Conservation (phyloP, 2,329 filamentous ascomycete genomes). For the Didymella sp. region DNA sequence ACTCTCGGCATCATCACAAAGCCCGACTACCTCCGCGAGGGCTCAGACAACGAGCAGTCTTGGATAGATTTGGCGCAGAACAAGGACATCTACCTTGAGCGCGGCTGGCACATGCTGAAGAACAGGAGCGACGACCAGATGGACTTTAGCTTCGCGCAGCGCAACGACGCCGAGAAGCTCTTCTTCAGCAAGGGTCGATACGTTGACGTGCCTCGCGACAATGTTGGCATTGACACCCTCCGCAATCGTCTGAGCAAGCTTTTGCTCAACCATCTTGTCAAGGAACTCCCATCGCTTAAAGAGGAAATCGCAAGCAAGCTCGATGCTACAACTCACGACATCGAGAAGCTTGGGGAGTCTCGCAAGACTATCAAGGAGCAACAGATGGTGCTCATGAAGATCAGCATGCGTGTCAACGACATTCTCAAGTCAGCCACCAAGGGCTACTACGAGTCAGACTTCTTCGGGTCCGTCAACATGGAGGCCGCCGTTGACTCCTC, state of each 20-base stretch:
- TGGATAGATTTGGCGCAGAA: slow-evolving; percentile 53
- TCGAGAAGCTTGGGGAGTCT: neutral
- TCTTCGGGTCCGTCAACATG: neutral
- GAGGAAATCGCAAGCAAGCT: neutral
- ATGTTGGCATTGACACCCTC: neutral
- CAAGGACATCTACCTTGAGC: slow-evolving; percentile 49
- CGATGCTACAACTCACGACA: neutral
- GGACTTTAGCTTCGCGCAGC: neutral
- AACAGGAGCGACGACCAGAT: slow-evolving; percentile 54
- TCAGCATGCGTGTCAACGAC: neutral
- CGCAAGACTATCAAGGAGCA: neutral
- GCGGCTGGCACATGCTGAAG: slow-evolving; percentile 64
- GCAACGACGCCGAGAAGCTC: slow-evolving; percentile 44
- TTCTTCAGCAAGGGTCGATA: slow-evolving; percentile 32
- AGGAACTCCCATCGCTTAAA: neutral
- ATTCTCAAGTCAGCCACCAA: neutral
- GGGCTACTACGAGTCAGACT: neutral
- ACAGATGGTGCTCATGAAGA: neutral
- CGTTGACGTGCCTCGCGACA: neutral
- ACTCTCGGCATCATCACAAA: slow-evolving; percentile 67
- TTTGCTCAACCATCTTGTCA: neutral
- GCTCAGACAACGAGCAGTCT: slow-evolving; percentile 50
- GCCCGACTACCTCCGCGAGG: slow-evolving; percentile 55
- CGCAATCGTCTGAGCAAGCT: neutral
- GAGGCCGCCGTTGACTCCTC: neutral